These are phyloP conservation scores for Didymella exigua DNA, from an alignment of 2,329 filamentous ascomycete species.

Conservation along the genomic window DNA sequence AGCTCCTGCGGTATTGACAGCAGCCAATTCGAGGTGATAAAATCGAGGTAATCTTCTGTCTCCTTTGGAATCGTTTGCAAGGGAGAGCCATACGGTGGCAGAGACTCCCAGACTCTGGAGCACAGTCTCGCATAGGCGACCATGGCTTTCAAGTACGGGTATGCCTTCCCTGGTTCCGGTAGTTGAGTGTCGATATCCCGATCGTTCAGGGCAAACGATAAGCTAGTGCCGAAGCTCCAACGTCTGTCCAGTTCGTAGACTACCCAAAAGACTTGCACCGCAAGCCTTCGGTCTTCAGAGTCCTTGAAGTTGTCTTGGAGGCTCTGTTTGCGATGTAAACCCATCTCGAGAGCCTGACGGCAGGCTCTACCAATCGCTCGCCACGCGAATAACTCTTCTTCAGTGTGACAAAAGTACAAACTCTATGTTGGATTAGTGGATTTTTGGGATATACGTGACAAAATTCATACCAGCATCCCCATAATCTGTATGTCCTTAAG, in stretches of 20 bases:
- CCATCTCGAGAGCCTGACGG: constrained; percentile 29
- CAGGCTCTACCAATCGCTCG: constrained; percentile 26
- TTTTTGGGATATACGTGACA: no score
- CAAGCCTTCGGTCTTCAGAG: constrained; percentile 15
- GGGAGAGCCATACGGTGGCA: constrained; percentile 26
- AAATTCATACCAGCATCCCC: constrained; percentile 20
- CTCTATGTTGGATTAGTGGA: no score
- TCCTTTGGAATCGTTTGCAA: constrained; percentile 28
- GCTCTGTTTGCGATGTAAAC: constrained; percentile 27
- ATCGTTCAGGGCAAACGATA: constrained; percentile 28
- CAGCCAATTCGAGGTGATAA: constrained; percentile 28
- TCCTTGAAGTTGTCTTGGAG: constrained; percentile 26
- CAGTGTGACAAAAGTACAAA: constrained; percentile 27
- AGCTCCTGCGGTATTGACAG: constrained; percentile 24
- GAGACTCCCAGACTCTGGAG: constrained; percentile 29
- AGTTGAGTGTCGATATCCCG: constrained; percentile 28
- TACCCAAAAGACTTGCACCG: constrained; percentile 28
- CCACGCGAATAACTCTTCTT: constrained; percentile 29
- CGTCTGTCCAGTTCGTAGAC: constrained; percentile 29
- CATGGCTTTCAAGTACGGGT: constrained; percentile 27
- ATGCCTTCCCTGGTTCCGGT: constrained; percentile 24
- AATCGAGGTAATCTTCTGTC: constrained; percentile 29
- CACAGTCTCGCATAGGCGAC: constrained; percentile 26
- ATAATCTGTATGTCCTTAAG: constrained; percentile 31
- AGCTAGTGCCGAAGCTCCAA: constrained; percentile 31